Conservation (phyloP, 2,329 filamentous ascomycete species). For the Boeremia exigua region DNA sequence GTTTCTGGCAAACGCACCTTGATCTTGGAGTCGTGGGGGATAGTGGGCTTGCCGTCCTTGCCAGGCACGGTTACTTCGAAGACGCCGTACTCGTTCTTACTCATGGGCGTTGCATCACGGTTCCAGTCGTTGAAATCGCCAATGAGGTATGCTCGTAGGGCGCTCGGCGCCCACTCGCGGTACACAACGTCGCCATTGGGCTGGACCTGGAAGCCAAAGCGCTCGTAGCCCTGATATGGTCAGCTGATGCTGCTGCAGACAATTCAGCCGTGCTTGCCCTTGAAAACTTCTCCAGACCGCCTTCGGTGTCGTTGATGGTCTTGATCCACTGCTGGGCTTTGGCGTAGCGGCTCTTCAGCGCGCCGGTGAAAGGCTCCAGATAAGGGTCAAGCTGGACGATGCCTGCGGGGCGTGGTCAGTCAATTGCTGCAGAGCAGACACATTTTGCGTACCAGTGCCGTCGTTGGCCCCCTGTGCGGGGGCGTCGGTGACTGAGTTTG, state of each 20-base stretch:
- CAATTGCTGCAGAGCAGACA: conserved; percentile 7
- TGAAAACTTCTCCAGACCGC: conserved; percentile 90
- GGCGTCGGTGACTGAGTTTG: conserved; percentile 54
- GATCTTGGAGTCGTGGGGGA: conserved; percentile 92
- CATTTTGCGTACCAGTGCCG: conserved; percentile 66
- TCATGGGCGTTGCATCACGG: conserved; percentile 82
- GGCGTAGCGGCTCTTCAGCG: conserved; percentile 75
- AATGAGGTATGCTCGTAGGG: conserved; percentile 80
- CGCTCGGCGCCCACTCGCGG: conserved; percentile 96
- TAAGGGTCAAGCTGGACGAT: conserved; percentile 88
- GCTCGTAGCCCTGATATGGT: conserved; percentile 74
- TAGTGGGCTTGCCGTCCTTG: conserved; percentile 74
- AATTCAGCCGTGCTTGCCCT: conserved; percentile 59
- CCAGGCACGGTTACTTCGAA: conserved; percentile 83
- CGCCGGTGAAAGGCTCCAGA: conserved; percentile 82
- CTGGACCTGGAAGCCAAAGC: conserved; percentile 83
- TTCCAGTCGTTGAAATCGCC: conserved; percentile 98
- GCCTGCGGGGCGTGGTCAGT: conserved; percentile 61
- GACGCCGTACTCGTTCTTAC: conserved; percentile 81
- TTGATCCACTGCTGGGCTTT: conserved; percentile 88
- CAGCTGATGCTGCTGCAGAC: conserved; percentile 17
- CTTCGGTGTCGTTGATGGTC: conserved; percentile 80
- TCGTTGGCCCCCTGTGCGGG: conserved; percentile 66
- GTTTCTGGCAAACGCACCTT: conserved; percentile 67
- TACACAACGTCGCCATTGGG: conserved; percentile 86